Evolutionary conservation across 768 basidiomycete species (phyloP).

Genomic region (Pleurotus salmoneostramineus): DNA sequence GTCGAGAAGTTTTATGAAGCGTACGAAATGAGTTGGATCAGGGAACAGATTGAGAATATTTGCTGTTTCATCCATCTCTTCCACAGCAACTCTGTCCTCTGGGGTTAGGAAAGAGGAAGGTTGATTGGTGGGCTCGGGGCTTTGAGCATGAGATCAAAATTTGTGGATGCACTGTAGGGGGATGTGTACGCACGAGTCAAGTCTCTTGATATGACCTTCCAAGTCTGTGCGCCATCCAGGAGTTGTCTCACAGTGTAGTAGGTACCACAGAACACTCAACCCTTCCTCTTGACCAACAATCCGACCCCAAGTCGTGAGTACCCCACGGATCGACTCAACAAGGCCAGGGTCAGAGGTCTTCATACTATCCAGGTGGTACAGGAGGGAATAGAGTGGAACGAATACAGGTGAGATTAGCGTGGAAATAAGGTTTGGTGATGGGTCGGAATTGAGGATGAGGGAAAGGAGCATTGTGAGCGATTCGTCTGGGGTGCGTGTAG

Average conservation of each 20-base stretch:
- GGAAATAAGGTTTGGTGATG: slow-evolving; percentile 65
- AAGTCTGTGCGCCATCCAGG: slow-evolving; percentile 54
- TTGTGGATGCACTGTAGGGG: too few relatives aligned
- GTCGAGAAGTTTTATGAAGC: slow-evolving; percentile 59
- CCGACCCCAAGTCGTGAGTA: slow-evolving; percentile 76
- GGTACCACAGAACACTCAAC: slow-evolving; percentile 50
- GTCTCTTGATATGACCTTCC: slow-evolving; percentile 44
- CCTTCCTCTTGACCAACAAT: slow-evolving; percentile 53
- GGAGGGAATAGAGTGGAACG: slow-evolving; percentile 61
- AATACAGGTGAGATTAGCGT: slow-evolving; percentile 66
- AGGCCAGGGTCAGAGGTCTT: slow-evolving; percentile 65
- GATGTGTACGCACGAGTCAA: slow-evolving; percentile 36
- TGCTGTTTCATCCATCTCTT: slow-evolving; percentile 43
- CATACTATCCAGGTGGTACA: slow-evolving; percentile 45
- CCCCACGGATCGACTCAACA: slow-evolving; percentile 52
- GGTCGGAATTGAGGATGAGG: slow-evolving; percentile 73
- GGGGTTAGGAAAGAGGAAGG: slow-evolving; percentile 47
- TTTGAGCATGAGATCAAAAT: background rate
- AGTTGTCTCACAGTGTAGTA: slow-evolving; percentile 47
- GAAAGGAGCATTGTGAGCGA: slow-evolving; percentile 49
- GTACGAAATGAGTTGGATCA: slow-evolving; percentile 67
- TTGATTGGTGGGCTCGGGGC: slow-evolving; percentile 20
- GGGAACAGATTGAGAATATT: slow-evolving; percentile 70
- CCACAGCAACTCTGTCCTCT: slow-evolving; percentile 36
- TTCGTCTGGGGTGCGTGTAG: slow-evolving; percentile 24